Base-by-base conservation (phyloP, 2,329 filamentous ascomycete species). In the Fusarium citri region DNA sequence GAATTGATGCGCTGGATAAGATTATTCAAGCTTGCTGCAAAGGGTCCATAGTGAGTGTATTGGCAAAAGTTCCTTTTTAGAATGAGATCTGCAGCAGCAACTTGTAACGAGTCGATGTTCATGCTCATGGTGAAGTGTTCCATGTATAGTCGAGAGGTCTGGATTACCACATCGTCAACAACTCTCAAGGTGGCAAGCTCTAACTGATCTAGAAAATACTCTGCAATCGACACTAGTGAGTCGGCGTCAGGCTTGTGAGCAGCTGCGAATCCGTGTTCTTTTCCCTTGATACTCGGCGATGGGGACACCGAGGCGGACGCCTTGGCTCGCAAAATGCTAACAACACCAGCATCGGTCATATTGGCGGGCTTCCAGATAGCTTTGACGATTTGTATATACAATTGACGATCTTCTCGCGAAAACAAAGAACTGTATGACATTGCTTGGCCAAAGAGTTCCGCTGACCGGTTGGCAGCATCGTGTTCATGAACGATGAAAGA, bases 131-230 rank as follows among this genome's bases (percentile, higher is more conserved):
- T 75, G 6, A 80, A 31, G 63, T 87, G 84, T 34, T 80, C 80
- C 11, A 77, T 77, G 68, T 78, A 83, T 11, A 87, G 75, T 10
- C 78, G 77, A 16, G 83, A 86, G 9, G 78, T 71, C 37, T 81
- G 68, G 18, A 83, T 74, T 20, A 81, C 78, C 4, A 69, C 57
- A 14, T 71, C 65, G 22, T 71, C 66, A 6, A 54, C 37, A n/a
- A 76, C 71, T 37, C 69, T 74, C 11, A 87, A 66, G 7, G 80
- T 78, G 16, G 80, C 79, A 34, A 78, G 80, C 72, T 88, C 86
- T 30, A 88, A 75, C 54, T 86, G 83, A 73, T 88, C 86, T 22
- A 88, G 76, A 60, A 87, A 87, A 58, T 83, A 80, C 51, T 81
- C 80, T 11, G 82, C 82, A 43, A 82, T 78, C 40, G 75, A 74